Conservation (phyloP, 352 stramenopile genomes). For the Aphanomyces invadans region DNA sequence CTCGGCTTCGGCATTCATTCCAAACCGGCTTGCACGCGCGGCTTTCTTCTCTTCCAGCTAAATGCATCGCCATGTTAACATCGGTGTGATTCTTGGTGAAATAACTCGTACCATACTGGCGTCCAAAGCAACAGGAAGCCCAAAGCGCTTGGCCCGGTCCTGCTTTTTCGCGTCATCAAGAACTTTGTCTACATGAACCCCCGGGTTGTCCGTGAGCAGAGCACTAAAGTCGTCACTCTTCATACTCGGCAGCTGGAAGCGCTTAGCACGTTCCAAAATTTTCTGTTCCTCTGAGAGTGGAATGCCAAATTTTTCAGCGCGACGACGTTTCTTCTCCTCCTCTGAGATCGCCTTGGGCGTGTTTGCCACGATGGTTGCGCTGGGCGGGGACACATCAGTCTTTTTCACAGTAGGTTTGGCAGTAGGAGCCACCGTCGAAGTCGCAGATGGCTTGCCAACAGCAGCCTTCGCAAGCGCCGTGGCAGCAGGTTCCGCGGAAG, state of each 20-base stretch:
- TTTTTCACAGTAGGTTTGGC: slow-evolving; percentile 12
- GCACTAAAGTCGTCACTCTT: background rate
- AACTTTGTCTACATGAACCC: slow-evolving; percentile 27
- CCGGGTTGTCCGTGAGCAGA: background rate
- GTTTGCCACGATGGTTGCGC: slow-evolving; percentile 18
- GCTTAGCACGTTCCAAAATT: slow-evolving; percentile 75
- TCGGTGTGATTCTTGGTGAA: no score
- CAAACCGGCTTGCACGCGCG: slow-evolving; percentile 70
- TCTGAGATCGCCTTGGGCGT: slow-evolving; percentile 40
- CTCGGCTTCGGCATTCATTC: slow-evolving; percentile 73
- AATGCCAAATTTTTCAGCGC: slow-evolving; percentile 75
- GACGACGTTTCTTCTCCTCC: slow-evolving; percentile 67
- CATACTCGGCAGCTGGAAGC: slow-evolving; percentile 51
- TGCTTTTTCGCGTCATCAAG: slow-evolving; percentile 56
- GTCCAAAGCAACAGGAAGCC: slow-evolving; percentile 43
- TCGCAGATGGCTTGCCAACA: background rate
- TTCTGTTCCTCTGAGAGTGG: slow-evolving; percentile 64
- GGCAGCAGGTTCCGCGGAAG: slow-evolving; percentile 29
- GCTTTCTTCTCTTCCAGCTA: slow-evolving; percentile 80
- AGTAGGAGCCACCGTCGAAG: slow-evolving; percentile 7
- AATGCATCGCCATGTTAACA: slow-evolving; percentile 4
- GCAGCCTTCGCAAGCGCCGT: slow-evolving; percentile 24
- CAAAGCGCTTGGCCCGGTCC: slow-evolving; percentile 67
- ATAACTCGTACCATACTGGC: slow-evolving; percentile 62
- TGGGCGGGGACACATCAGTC: slow-evolving; percentile 15